Base-by-base conservation (phyloP, 2,329 filamentous ascomycete species). In the Colletotrichum navitas region DNA sequence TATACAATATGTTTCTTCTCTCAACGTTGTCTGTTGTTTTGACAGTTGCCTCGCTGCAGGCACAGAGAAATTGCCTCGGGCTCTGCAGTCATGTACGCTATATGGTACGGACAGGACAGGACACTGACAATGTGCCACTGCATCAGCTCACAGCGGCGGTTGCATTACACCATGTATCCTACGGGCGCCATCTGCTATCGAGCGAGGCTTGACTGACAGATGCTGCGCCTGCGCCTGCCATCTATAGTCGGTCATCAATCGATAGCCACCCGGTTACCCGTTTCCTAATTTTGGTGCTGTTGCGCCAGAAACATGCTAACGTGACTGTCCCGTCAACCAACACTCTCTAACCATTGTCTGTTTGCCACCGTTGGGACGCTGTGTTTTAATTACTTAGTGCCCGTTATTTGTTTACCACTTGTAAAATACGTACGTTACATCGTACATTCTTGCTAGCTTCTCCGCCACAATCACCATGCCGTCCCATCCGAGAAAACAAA, bases 171-270 rank as follows among this genome's bases (percentile, higher is more conserved):
- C 7, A n/a, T 14, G 12, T 29, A 24, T 36, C 18, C 10, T n/a
- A n/a, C 52, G 3, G 29, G 11, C 32, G 52, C 24, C 43, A 51
- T 29, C 18, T 16, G 8, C 5, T 1, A 21, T 45, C n/a, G n/a
- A n/a, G n/a, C 26, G 36, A 52, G 52, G 41, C 60, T 43, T 43
- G 39, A 16, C 47, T 70, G 67, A 66, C 67, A 47, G 62, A 39
- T 55, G 55, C 24, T 32, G 67, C 59, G 62, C 29, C 29, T 4
- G 29, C 29, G 29, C 24, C 54, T 54, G 11, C n/a, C 66, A 18
- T n/a, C 34, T 29, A 21, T 18, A 43, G 16, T 43, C 41, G 41
- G 16, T 21, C 41, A 43, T 43, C 5, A 21, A 14, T 24, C n/a
- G 29, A 49, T n/a, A n/a, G 59, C 41, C 14, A 34, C 8, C 21